Evolutionary conservation across 2,329 filamentous ascomycete genomes (phyloP).

Genomic region (Chaetomiaceae sp.): DNA sequence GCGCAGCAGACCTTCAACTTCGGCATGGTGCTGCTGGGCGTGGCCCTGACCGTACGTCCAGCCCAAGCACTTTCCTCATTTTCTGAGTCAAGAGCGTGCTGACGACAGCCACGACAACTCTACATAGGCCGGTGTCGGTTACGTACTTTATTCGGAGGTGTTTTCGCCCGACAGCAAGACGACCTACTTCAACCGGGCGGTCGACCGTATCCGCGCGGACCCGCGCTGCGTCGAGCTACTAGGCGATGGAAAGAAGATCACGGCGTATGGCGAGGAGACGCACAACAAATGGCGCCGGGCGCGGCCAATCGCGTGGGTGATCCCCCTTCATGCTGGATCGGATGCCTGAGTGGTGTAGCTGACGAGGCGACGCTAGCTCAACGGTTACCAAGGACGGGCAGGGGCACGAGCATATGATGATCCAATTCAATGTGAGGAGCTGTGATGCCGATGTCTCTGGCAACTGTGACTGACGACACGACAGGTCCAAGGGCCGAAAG

Average conservation of each 20-base stretch:
- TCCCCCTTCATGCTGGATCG: neutral
- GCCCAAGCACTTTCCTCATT: constrained; percentile 1
- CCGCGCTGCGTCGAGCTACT: constrained; percentile 65
- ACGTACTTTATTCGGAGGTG: constrained; percentile 74
- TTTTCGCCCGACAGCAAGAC: constrained; percentile 82
- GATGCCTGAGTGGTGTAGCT: neutral
- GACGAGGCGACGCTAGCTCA: constrained; percentile 43
- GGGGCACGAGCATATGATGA: constrained; percentile 73
- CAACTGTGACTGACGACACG: constrained; percentile 21
- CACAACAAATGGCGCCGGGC: constrained; percentile 72
- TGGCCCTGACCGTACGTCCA: constrained; percentile 63
- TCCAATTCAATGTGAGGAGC: constrained; percentile 73
- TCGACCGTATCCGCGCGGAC: constrained; percentile 71
- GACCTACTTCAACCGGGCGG: constrained; percentile 79
- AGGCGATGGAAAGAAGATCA: constrained; percentile 68
- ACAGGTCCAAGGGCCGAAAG: constrained; percentile 70
- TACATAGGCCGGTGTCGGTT: constrained; percentile 69
- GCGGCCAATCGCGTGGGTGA: constrained; percentile 54
- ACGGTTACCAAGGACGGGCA: constrained; percentile 62
- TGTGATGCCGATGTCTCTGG: neutral
- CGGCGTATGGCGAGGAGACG: constrained; percentile 74
- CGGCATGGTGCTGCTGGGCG: constrained; percentile 65
- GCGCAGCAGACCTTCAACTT: constrained; percentile 92
- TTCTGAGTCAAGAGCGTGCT: too few species aligned
- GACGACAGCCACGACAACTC: too few species aligned